Evolutionary conservation across 192 early-diverging fungal genomes (phyloP).

Genomic region (Obelidium mucronatum): DNA sequence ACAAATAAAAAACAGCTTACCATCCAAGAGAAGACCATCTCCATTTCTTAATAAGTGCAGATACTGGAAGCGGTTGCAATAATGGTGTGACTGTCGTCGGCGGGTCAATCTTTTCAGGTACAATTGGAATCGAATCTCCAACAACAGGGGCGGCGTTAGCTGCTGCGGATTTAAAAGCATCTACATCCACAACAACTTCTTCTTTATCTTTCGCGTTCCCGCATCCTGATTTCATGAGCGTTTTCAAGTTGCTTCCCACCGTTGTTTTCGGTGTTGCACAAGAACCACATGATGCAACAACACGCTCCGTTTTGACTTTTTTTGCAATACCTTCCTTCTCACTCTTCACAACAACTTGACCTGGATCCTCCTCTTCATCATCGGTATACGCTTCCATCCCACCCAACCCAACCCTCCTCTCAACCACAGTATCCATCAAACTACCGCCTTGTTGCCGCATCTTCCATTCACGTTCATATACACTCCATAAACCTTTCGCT

Average conservation of each 20-base stretch:
- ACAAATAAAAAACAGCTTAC: conserved; percentile 6
- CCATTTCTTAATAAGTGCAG: conserved; percentile 35
- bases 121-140: not conserved
- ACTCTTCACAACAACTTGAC: not conserved
- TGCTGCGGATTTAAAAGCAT: not conserved
- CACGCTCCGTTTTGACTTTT: not conserved
- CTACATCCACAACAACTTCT: not conserved
- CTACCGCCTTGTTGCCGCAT: not conserved
- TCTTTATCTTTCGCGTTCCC: too few species aligned
- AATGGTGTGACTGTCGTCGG: conserved; percentile 44
- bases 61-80: conserved; percentile 33
- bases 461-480: conserved; percentile 46
- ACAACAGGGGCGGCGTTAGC: not conserved
- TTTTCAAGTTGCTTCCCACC: too few species aligned
- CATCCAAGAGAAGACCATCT: conserved; percentile 61
- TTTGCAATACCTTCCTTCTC: not conserved
- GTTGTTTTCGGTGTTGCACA: too few species aligned
- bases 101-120: conserved; percentile 44
- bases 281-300: too few species aligned
- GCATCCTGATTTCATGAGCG: too few species aligned
- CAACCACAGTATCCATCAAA: conserved; percentile 12
- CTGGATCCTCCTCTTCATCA: conserved; percentile 4
- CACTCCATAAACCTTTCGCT: conserved; percentile 65
- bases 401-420: conserved; percentile 1
- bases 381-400: conserved; percentile 19